Evolutionary conservation across 148 eudicot genomes (phyloP), one percentile per base, ranked within the genome.

Genomic region (Chenopodium suecicum): DNA sequence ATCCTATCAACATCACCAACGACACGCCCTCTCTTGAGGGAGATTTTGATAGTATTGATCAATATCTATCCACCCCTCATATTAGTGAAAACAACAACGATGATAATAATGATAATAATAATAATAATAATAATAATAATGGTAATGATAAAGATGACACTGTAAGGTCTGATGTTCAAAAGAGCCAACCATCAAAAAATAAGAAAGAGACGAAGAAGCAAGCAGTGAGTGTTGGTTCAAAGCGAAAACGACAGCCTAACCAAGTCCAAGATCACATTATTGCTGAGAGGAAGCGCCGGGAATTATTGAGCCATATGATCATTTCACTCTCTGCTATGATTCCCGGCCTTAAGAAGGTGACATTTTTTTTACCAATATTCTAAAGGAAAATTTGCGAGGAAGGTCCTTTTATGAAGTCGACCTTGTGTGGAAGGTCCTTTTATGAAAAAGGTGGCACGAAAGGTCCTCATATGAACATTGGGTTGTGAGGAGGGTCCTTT

Each of bases 301-400:
- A 83, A 73, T 25, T 79, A 9, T 70, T 83, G 29, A 54, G 76
- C 31, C 82, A 75, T 14, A 67, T 56, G 14, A 79, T 83, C 32
- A 79, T 83, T 52, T 78, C 86, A 41, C 82, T 83, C 20, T 79
- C 86, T 27, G 76, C 82, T 25, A n/a, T 83, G 23, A 50, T 83
- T 75, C 86, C 86, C 32, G 86, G 71, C 64, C 76, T 83, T 4
- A 83, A 83, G 65, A 83, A 83, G 86, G 86, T 83, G 47, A 1
- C 0, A 17, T 3, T 27, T 67, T n/a, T 34, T 34, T 34, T 34
- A 34, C 37, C 37, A 41, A 4, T 5, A 41, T 0, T 41, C 44
- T 41, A 0, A 41, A 5, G 25, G 25, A 25, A 25, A 25, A 25
- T 25, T 25, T 25, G 25, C 0, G 0, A 25, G 25, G 25, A 25